Conservation (phyloP, 1,284 basidiomycete species). For the Ustilago hordei region DNA sequence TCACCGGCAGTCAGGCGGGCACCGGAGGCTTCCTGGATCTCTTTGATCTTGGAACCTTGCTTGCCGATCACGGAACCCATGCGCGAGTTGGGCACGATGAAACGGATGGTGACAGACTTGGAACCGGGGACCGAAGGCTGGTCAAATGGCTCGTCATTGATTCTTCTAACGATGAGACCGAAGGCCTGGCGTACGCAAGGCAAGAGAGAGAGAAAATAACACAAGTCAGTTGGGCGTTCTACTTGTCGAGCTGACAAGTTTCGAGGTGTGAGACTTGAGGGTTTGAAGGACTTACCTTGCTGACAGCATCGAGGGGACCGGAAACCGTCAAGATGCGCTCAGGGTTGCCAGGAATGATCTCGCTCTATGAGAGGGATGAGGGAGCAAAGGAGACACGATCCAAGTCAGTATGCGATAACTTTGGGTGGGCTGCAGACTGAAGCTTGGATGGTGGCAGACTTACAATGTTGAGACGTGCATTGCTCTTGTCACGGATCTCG, state of each 20-base stretch:
- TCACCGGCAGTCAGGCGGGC: slow-evolving; percentile 96
- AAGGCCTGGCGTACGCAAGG: slow-evolving; percentile 79
- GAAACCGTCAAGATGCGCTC: slow-evolving; percentile 97
- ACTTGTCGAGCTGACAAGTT: neutral
- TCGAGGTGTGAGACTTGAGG: neutral
- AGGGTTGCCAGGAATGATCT: slow-evolving; percentile 79
- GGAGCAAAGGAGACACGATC: neutral
- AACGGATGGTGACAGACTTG: slow-evolving; percentile 96
- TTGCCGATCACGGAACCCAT: slow-evolving; percentile 99
- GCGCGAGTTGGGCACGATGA: slow-evolving; percentile 96
- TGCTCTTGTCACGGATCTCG: slow-evolving; percentile 97
- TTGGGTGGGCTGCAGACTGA: neutral
- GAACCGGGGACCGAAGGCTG: slow-evolving; percentile 96
- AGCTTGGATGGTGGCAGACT: slow-evolving; percentile 22
- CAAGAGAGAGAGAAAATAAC: neutral
- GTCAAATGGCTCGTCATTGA: slow-evolving; percentile 99
- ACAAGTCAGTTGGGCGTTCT: neutral
- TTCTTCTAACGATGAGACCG: slow-evolving; percentile 95
- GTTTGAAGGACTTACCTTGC: slow-evolving; percentile 78
- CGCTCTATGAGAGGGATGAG: slow-evolving; percentile 45
- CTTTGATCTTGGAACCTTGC: slow-evolving; percentile 97
- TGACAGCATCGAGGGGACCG: slow-evolving; percentile 96
- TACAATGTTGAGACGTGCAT: slow-evolving; percentile 76
- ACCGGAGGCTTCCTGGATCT: slow-evolving; percentile 98
- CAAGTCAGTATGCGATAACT: neutral